These are phyloP conservation scores for Solanum gandarillasii DNA, from an alignment of 257 asterid species.

Conservation along the genomic window DNA sequence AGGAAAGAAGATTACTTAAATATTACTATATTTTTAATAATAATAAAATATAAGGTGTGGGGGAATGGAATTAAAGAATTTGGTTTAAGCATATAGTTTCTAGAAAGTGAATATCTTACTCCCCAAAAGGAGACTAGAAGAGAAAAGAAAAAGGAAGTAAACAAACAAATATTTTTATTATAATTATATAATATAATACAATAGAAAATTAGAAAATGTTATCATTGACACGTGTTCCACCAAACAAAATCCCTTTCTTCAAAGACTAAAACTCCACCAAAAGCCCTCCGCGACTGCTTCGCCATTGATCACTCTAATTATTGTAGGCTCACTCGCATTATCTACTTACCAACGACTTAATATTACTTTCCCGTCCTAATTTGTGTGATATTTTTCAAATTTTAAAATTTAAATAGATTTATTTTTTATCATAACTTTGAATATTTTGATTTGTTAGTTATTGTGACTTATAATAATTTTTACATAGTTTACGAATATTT, in stretches of 20 bases:
- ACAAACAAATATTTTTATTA: not conserved
- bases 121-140: constrained; percentile 22
- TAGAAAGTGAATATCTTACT: constrained; percentile 16
- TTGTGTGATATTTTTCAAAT: no score
- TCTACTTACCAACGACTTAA: not conserved
- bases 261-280: constrained; percentile 22
- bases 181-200: no score
- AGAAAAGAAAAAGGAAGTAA: not conserved
- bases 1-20: not conserved
- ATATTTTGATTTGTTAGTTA: no score
- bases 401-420: no score
- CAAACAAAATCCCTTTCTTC: constrained; percentile 13
- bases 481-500: no score
- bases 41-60: not conserved
- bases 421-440: no score
- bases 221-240: constrained; percentile 9
- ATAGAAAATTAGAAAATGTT: not conserved
- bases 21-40: not conserved
- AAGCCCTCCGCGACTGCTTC: constrained; percentile 3
- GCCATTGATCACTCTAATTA: constrained; percentile 8
- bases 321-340: constrained; percentile 5
- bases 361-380: no score
- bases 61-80: not conserved
- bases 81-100: constrained; percentile 17
- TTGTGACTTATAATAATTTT: no score